Conservation (phyloP, 306 rosid genomes). For the Malus asiatica region DNA sequence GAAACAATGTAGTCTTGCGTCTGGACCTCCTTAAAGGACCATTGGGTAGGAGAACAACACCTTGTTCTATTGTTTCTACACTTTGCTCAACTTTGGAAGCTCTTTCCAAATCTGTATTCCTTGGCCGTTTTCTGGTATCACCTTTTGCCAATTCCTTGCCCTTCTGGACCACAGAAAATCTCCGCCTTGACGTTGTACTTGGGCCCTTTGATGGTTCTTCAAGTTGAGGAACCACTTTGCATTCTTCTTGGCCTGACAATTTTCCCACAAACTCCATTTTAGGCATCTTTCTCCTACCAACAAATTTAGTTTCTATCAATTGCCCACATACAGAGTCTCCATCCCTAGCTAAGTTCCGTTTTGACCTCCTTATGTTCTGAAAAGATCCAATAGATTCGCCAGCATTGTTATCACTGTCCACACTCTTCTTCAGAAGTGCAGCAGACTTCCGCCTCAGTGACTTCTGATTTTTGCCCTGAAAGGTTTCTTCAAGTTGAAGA, state of each 20-base stretch:
- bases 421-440: not conserved
- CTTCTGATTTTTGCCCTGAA: not conserved
- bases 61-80: not conserved
- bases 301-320: not conserved
- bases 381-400: not conserved
- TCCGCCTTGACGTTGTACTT: not conserved
- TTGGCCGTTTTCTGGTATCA: conserved; percentile 10
- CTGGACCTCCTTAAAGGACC: conserved; percentile 20
- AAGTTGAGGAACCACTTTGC: not conserved
- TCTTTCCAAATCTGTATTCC: not conserved
- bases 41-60: not conserved
- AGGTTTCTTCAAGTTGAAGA: conserved; percentile 14
- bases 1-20: not conserved
- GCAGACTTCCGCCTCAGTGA: not conserved
- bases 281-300: not conserved
- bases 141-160: not conserved
- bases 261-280: not conserved
- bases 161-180: not conserved
- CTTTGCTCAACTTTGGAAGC: not conserved
- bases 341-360: not conserved
- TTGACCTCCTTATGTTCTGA: not conserved
- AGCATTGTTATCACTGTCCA: not conserved
- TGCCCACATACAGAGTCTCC: not conserved
- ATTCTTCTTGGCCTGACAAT: not conserved
- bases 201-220: not conserved